These are phyloP conservation scores for Zasmidium angulare DNA, from an alignment of 2,329 filamentous ascomycete species.

Conservation along the genomic window DNA sequence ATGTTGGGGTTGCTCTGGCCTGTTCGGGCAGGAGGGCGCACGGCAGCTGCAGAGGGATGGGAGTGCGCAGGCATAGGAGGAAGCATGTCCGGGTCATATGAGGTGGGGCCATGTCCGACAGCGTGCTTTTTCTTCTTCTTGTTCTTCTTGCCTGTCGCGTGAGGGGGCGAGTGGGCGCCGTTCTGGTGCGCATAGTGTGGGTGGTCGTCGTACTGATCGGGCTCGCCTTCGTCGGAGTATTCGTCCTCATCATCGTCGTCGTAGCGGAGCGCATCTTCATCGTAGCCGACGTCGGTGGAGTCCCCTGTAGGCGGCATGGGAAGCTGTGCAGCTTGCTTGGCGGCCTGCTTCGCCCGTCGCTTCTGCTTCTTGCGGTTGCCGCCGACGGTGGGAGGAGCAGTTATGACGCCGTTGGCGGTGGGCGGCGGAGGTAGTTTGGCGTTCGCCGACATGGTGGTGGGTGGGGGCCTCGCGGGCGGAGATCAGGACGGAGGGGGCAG, in stretches of 20 bases:
- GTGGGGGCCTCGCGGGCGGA: slow-evolving; percentile 25
- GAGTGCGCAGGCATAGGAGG: slow-evolving; percentile 26
- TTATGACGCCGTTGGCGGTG: slow-evolving; percentile 41
- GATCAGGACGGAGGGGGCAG: slow-evolving; percentile 16
- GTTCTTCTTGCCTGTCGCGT: slow-evolving; percentile 47
- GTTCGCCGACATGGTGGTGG: slow-evolving; percentile 27
- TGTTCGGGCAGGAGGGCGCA: slow-evolving; percentile 14
- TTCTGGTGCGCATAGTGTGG: slow-evolving; percentile 42
- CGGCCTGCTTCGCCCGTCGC: slow-evolving; percentile 78
- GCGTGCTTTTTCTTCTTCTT: slow-evolving; percentile 64
- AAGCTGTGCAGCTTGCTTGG: slow-evolving; percentile 59
- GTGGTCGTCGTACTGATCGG: slow-evolving; percentile 22
- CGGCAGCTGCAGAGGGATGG: slow-evolving; percentile 12
- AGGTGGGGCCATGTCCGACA: slow-evolving; percentile 12
- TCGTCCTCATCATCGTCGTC: slow-evolving; percentile 42
- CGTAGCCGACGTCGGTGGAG: slow-evolving; percentile 41
- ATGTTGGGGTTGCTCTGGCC: slow-evolving; percentile 71
- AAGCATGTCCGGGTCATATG: slow-evolving; percentile 28
- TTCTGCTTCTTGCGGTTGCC: slow-evolving; percentile 97
- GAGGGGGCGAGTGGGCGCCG: slow-evolving; percentile 31
- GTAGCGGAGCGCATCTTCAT: slow-evolving; percentile 41
- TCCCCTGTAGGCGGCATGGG: slow-evolving; percentile 14
- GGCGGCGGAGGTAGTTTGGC: slow-evolving; percentile 29
- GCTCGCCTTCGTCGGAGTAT: slow-evolving; percentile 29
- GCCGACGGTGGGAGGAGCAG: slow-evolving; percentile 34